These are phyloP conservation scores for Psilocybe tampanensis DNA, from an alignment of 768 basidiomycete species.

Conservation along the genomic window DNA sequence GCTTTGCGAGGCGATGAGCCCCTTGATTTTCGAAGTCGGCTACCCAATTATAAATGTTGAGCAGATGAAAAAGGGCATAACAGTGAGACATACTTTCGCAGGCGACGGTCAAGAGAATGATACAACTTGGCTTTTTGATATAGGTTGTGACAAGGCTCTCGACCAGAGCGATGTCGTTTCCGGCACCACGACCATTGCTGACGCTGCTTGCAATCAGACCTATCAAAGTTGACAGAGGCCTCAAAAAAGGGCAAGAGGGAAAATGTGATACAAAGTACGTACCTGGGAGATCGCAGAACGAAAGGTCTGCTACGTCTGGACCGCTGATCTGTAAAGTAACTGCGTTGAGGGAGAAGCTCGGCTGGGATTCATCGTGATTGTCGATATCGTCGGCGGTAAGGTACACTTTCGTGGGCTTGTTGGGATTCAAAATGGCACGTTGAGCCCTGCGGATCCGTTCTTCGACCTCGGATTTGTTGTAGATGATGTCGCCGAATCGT, in stretches of 20 bases:
- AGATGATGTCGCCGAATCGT: slow-evolving; percentile 51
- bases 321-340: slow-evolving; percentile 64
- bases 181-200: slow-evolving; percentile 43
- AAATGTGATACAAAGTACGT: too few relatives aligned
- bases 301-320: slow-evolving; percentile 59
- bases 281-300: slow-evolving; percentile 68
- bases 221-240: too few relatives aligned
- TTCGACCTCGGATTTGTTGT: slow-evolving; percentile 56
- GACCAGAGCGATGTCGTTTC: slow-evolving; percentile 62
- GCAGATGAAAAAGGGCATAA: background rate
- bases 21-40: slow-evolving; percentile 87
- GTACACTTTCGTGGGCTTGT: slow-evolving; percentile 31
- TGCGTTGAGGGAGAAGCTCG: slow-evolving; percentile 56
- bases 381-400: slow-evolving; percentile 36
- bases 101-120: slow-evolving; percentile 39
- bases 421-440: slow-evolving; percentile 65
- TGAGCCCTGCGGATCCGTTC: slow-evolving; percentile 71
- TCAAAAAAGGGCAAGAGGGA: too few relatives aligned
- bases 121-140: slow-evolving; percentile 63
- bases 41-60: slow-evolving; percentile 23
- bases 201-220: slow-evolving; percentile 63
- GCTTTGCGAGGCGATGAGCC: slow-evolving; percentile 63
- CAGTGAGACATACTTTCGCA: slow-evolving; percentile 10
- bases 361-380: slow-evolving; percentile 11
- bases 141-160: slow-evolving; percentile 57